Evolutionary conservation across 2,329 filamentous ascomycete species (phyloP), one percentile per base, ranked within the genome.

Genomic region (Phyllosticta citrichinensis): DNA sequence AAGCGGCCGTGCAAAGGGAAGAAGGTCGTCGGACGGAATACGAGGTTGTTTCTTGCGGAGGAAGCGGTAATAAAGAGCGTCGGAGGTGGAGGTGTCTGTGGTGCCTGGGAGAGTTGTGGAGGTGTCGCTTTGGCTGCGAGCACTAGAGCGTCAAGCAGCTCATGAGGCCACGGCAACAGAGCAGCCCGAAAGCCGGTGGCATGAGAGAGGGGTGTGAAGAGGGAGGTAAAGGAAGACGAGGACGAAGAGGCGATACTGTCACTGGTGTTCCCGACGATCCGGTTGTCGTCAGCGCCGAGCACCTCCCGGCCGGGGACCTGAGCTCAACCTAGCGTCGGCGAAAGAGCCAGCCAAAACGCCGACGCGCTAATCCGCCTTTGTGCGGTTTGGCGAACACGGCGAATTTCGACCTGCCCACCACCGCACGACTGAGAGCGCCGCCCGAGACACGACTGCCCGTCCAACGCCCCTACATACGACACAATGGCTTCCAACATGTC

Each of bases 401-500:
- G 25, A 60, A 55, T 60, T 60, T 55, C 40, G 40, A 55, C 50
- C 30, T 40, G 52, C 52, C 33, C 22, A 55, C 57, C 51, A 55
- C 30, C 20, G 22, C 52, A 56, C 25, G 54, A 61, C 54, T 17
- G 58, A 60, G 58, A 60, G 58, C 58, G 58, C 33, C 57, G 52
- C 52, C 57, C 56, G 52, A 52, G 58, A 60, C 52, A 60, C 52
- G 47, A 52, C 52, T 50, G 33, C 52, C 50, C 47, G n/a, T 35
- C 52, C 52, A 35, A 51, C 40, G 30, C 33, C 58, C 58, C 25
- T 27, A 53, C 53, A 60, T 55, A 25, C 58, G 58, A 27, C 69
- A 74, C 75, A 72, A 81, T 79, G 77, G 80, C 84, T 70, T 77
- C 86, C 72, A 90, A 91, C 82, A 83, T 96, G 75, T 95, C 91